These are phyloP conservation scores for Obba rivulosa DNA, from an alignment of 768 basidiomycete species.

Conservation along the genomic window DNA sequence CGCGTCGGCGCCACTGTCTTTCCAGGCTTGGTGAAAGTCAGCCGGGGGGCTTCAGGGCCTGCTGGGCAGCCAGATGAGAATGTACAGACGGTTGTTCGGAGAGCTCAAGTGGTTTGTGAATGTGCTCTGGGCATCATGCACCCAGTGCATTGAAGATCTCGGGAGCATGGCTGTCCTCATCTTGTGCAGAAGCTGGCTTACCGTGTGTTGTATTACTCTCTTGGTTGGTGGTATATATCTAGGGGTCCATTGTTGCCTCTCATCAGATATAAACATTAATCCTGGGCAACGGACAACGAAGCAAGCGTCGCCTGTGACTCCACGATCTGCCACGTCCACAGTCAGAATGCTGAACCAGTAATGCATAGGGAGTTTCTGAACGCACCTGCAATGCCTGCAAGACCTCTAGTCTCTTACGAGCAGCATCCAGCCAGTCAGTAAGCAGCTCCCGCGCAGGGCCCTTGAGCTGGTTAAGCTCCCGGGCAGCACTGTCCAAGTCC, in stretches of 20 bases:
- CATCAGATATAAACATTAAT: constrained; percentile 13
- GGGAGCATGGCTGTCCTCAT: too few species aligned
- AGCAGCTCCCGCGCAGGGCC: constrained; percentile 74
- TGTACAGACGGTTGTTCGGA: constrained; percentile 68
- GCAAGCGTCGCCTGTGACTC: constrained; percentile 81
- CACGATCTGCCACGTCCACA: constrained; percentile 49
- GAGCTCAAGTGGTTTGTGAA: constrained; percentile 85
- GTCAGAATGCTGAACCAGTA: constrained; percentile 7
- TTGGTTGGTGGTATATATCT: too few species aligned
- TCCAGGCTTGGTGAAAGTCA: constrained; percentile 82
- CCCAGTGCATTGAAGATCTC: too few species aligned
- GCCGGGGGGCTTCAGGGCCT: constrained; percentile 32
- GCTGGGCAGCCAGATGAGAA: constrained; percentile 39
- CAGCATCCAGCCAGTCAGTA: constrained; percentile 88
- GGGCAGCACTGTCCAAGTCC: constrained; percentile 82
- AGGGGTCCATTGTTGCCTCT: background rate
- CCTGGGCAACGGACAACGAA: constrained; percentile 58
- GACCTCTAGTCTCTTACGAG: constrained; percentile 82
- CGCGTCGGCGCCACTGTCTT: constrained; percentile 82
- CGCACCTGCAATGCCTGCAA: constrained; percentile 84
- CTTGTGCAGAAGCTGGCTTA: too few species aligned
- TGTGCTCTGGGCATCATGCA: constrained; percentile 47
- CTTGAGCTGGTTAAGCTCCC: constrained; percentile 87
- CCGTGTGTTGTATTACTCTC: too few species aligned
- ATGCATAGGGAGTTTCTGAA: background rate